phyloP scores from a whole-genome alignment of 768 basidiomycete species.

The Lentinula edodes region DNA sequence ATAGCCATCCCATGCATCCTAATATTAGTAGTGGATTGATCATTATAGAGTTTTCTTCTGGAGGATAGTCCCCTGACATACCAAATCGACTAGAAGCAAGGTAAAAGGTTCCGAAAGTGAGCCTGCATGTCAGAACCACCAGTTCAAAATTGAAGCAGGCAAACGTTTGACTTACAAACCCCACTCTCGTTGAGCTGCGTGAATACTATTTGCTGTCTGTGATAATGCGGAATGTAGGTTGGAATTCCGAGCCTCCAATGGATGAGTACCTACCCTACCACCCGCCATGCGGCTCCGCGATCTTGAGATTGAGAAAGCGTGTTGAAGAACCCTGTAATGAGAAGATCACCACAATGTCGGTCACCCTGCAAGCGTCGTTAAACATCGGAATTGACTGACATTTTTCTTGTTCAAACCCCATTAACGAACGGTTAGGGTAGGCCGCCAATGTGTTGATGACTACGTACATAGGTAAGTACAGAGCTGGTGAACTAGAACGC shows the following conservation, averaged over 20 bases:
- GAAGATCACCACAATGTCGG: not conserved
- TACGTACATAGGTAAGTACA: conserved; percentile 11
- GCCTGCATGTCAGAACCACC: not conserved
- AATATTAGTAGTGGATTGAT: not conserved
- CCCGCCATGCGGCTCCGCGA: conserved; percentile 48
- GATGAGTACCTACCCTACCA: conserved; percentile 34
- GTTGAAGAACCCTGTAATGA: conserved; percentile 39
- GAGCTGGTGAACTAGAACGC: not conserved
- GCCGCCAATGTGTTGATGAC: conserved; percentile 39
- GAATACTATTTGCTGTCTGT: conserved; percentile 54
- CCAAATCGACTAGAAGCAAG: conserved; percentile 17
- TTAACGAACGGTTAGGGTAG: conserved; percentile 42
- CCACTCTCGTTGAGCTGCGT: conserved; percentile 37
- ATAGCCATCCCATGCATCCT: conserved; percentile 61
- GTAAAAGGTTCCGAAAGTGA: not conserved
- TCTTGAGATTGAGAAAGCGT: conserved; percentile 39
- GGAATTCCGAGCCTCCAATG: not conserved
- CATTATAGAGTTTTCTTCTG: not conserved
- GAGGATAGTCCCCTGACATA: conserved; percentile 7
- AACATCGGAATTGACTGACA: conserved; percentile 26
- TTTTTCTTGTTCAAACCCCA: conserved; percentile 50
- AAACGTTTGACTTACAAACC: conserved; percentile 21
- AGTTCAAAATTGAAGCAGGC: not conserved
- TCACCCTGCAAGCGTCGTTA: no score
- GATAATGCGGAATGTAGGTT: not conserved